phyloP scores from a whole-genome alignment of 208 protist genomes.

The Crithidia brevicula region DNA sequence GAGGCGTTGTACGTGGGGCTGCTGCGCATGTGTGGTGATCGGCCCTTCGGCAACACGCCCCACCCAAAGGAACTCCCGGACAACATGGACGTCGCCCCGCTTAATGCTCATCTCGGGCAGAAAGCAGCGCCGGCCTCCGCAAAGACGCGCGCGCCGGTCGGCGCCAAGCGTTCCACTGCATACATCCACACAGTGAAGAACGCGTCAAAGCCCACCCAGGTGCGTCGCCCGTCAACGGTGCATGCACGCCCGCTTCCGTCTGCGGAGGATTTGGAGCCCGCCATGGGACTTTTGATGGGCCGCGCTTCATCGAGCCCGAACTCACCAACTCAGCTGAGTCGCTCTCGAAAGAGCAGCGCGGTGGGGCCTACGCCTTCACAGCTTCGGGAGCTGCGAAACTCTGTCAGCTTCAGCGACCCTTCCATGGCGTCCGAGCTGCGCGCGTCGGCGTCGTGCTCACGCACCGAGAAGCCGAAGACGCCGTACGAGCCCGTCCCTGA shows the following conservation, averaged over 20 bases:
- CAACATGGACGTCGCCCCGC: background rate
- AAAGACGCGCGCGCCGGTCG: background rate
- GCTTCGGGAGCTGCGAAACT: background rate
- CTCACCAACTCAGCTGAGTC: background rate
- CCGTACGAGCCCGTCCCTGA: constrained; percentile 11
- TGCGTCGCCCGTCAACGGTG: background rate
- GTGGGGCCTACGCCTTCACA: background rate
- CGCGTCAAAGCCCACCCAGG: background rate
- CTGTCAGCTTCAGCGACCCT: background rate
- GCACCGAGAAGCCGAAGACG: background rate
- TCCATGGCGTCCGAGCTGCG: constrained; percentile 5
- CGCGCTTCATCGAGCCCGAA: background rate
- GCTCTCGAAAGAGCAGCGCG: background rate
- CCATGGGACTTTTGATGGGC: background rate
- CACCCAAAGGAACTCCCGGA: constrained; percentile 7
- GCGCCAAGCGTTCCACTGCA: background rate
- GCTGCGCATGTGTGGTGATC: constrained; percentile 30
- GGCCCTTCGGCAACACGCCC: constrained; percentile 11
- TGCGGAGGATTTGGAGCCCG: background rate
- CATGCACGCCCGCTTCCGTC: background rate
- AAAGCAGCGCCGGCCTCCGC: background rate
- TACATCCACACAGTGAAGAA: constrained; percentile 7
- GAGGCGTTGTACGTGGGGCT: constrained; percentile 36
- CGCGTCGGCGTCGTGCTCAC: background rate
- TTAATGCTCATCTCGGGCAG: background rate